A percentile compares a stretch with the other conserved stretches of the same genome.
Evolutionary conservation across 352 stramenopile species (phyloP).

Genomic region (Phytophthora chlamydospora): DNA sequence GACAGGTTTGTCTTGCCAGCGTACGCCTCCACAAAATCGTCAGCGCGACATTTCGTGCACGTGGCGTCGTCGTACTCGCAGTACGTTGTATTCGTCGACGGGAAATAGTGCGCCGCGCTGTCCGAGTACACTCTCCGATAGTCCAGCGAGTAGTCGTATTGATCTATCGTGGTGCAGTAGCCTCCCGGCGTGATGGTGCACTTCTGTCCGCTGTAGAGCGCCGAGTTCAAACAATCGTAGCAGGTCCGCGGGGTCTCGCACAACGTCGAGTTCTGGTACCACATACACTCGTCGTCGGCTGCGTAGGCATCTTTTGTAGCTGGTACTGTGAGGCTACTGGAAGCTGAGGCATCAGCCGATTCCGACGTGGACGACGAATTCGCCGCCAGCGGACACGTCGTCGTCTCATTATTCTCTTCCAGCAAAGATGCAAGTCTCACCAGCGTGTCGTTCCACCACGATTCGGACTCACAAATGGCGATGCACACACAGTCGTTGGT

Average conservation of each 20-base stretch:
- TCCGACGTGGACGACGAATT: slow-evolving; percentile 38
- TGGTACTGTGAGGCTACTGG: slow-evolving; percentile 18
- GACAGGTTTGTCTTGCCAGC: slow-evolving; percentile 34
- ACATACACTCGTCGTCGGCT: slow-evolving; percentile 54
- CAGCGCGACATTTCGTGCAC: slow-evolving; percentile 34
- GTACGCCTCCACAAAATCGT: slow-evolving; percentile 36
- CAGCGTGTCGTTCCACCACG: slow-evolving; percentile 53
- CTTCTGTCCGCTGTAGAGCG: slow-evolving; percentile 41
- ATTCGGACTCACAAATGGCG: slow-evolving; percentile 52
- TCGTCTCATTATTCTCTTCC: slow-evolving; percentile 20
- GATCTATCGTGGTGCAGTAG: slow-evolving; percentile 58
- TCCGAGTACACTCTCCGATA: slow-evolving; percentile 43
- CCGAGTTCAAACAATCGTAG: slow-evolving; percentile 65
- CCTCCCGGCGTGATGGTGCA: slow-evolving; percentile 61
- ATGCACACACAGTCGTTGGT: slow-evolving; percentile 52
- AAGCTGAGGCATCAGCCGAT: slow-evolving; percentile 9
- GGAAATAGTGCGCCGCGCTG: slow-evolving; percentile 50
- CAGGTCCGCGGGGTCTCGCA: slow-evolving; percentile 52
- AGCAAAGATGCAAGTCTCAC: slow-evolving; percentile 35
- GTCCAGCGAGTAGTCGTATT: slow-evolving; percentile 48
- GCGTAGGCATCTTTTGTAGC: slow-evolving; percentile 44
- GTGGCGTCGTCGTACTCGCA: slow-evolving; percentile 43
- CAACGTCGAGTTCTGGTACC: slow-evolving; percentile 67
- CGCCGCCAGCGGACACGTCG: slow-evolving; percentile 39
- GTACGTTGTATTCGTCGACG: slow-evolving; percentile 65